These are phyloP conservation scores for Clitoria ternatea DNA, from an alignment of 306 rosid genomes.

Conservation along the genomic window DNA sequence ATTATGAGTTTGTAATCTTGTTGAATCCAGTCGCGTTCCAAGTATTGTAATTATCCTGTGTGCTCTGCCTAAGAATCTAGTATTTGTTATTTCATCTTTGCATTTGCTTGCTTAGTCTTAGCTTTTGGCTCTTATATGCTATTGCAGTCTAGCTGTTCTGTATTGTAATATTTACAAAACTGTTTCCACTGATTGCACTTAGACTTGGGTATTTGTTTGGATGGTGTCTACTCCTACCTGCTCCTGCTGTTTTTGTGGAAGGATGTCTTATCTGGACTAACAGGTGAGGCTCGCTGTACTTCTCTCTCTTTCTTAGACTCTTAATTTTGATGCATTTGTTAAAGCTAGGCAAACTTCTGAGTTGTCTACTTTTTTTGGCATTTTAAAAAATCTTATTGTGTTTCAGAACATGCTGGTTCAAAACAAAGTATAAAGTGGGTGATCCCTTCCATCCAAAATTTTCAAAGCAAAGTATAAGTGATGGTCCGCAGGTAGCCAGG, in stretches of 20 bases:
- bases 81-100: not conserved
- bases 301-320: not conserved
- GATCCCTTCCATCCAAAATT: not conserved
- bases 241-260: not conserved
- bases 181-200: not conserved
- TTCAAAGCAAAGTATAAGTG: not conserved
- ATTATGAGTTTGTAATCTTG: not conserved
- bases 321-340: not conserved
- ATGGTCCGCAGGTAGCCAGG: not conserved
- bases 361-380: not conserved
- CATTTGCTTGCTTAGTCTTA: not conserved
- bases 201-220: not conserved
- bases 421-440: not conserved
- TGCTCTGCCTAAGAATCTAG: not conserved
- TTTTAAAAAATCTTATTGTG: not conserved
- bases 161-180: not conserved
- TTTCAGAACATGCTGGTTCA: not conserved
- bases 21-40: not conserved
- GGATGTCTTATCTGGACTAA: not conserved
- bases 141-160: not conserved
- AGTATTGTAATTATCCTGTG: not conserved
- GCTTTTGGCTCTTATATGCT: not conserved
- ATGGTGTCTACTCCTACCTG: not conserved
- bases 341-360: not conserved
- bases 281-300: not conserved